Conservation (phyloP, 768 basidiomycete species). For the Boletus coccyginus region DNA sequence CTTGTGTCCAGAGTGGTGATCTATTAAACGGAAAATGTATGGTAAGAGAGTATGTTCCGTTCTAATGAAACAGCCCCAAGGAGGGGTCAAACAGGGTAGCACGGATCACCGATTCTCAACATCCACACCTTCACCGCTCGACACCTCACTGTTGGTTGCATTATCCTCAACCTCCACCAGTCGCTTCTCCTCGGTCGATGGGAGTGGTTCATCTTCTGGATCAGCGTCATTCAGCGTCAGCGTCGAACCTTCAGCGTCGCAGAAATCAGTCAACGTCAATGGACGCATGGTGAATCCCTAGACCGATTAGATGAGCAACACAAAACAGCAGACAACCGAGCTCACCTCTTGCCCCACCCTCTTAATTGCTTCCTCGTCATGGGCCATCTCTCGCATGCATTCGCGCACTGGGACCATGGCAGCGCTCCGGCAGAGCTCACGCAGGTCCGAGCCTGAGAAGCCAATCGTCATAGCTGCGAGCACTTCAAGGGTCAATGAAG, state of each 20-base stretch:
- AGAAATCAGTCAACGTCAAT: slow-evolving; percentile 69
- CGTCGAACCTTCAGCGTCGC: slow-evolving; percentile 36
- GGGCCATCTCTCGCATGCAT: slow-evolving; percentile 56
- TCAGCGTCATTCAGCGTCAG: slow-evolving; percentile 24
- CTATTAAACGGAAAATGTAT: slow-evolving; percentile 12
- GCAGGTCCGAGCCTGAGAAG: slow-evolving; percentile 85
- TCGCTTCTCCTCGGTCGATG: background rate
- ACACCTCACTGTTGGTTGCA: background rate
- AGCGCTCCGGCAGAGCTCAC: slow-evolving; percentile 89
- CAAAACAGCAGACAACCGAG: background rate
- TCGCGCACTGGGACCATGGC: slow-evolving; percentile 92
- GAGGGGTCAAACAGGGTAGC: background rate
- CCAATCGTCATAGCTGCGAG: slow-evolving; percentile 73
- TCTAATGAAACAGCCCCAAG: background rate
- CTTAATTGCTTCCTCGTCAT: slow-evolving; percentile 48
- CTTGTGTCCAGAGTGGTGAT: background rate
- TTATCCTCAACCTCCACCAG: slow-evolving; percentile 3
- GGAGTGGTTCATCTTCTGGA: slow-evolving; percentile 28
- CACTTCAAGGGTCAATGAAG: slow-evolving; percentile 54
- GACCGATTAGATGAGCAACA: background rate
- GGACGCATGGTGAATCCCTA: slow-evolving; percentile 81
- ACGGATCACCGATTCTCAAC: slow-evolving; percentile 4
- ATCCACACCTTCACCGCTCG: background rate
- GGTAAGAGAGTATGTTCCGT: background rate
- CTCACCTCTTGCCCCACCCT: slow-evolving; percentile 42